A percentile compares a stretch with the other conserved stretches of the same genome.
Conservation (phyloP, 2,329 filamentous ascomycete genomes). For the Claviceps monticola region DNA sequence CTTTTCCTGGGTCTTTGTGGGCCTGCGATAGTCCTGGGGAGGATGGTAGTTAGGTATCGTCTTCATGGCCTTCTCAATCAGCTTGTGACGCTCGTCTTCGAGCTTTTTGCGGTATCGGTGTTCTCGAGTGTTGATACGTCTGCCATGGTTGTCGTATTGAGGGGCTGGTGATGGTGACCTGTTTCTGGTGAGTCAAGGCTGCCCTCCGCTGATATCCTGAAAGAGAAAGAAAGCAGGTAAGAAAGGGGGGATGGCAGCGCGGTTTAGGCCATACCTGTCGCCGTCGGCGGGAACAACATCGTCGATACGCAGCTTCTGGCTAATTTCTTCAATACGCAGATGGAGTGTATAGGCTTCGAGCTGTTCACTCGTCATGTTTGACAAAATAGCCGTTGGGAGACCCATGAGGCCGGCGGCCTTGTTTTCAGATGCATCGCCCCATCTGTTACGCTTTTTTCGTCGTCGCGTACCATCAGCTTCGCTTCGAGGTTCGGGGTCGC, state of each 20-base stretch:
- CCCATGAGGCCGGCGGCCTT: slow-evolving; percentile 98
- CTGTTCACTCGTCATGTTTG: slow-evolving; percentile 97
- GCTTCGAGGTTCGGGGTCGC: slow-evolving; percentile 69
- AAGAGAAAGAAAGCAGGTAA: not conserved
- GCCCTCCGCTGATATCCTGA: not conserved
- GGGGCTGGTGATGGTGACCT: slow-evolving; percentile 93
- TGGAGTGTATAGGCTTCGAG: slow-evolving; percentile 94
- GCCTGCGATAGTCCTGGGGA: slow-evolving; percentile 93
- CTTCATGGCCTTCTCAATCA: slow-evolving; percentile 99
- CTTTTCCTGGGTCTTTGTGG: slow-evolving; percentile 99
- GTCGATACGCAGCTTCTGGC: slow-evolving; percentile 96
- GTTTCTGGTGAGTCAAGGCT: slow-evolving; percentile 6
- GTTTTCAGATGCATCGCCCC: slow-evolving; percentile 95
- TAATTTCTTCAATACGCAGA: slow-evolving; percentile 96
- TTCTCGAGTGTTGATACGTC: slow-evolving; percentile 97
- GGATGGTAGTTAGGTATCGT: slow-evolving; percentile 99
- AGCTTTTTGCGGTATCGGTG: slow-evolving; percentile 96
- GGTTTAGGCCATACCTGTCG: slow-evolving; percentile 56
- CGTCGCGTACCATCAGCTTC: slow-evolving; percentile 65
- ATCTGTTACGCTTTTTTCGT: slow-evolving; percentile 97
- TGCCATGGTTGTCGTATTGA: slow-evolving; percentile 98
- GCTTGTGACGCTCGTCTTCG: slow-evolving; percentile 96
- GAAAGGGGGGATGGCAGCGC: too few species aligned
- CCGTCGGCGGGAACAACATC: slow-evolving; percentile 96
- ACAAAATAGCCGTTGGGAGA: slow-evolving; percentile 86